Evolutionary conservation across 305 asterid species (phyloP).

Genomic region (Fraxinus dipetala): DNA sequence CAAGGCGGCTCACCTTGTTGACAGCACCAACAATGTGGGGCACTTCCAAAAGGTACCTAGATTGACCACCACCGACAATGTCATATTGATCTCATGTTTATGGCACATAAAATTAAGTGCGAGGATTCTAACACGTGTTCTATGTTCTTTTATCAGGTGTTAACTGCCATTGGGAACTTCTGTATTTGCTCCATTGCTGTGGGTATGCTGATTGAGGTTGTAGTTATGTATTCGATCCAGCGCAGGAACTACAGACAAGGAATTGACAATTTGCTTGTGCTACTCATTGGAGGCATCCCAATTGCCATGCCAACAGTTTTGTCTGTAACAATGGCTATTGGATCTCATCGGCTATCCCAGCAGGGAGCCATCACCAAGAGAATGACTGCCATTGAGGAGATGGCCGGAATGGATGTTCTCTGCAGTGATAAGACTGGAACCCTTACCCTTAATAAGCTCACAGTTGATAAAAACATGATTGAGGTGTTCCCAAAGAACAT

Average conservation of each 20-base stretch:
- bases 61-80: background rate
- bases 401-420: conserved; percentile 92
- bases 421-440: conserved; percentile 93
- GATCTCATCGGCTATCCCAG: conserved; percentile 71
- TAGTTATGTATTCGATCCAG: conserved; percentile 77
- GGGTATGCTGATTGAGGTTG: conserved; percentile 66
- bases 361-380: conserved; percentile 95
- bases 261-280: conserved; percentile 69
- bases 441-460: conserved; percentile 81
- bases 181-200: conserved; percentile 75
- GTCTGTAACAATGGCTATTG: conserved; percentile 90
- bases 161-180: conserved; percentile 82
- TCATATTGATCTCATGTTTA: background rate
- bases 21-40: conserved; percentile 78
- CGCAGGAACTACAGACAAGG: conserved; percentile 66
- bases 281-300: conserved; percentile 91
- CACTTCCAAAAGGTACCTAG: conserved; percentile 69
- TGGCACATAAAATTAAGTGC: background rate
- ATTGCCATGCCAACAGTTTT: conserved; percentile 90
- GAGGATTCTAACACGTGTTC: background rate
- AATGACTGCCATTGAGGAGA: conserved; percentile 92
- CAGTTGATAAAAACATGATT: conserved; percentile 60
- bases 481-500: conserved; percentile 58
- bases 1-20: conserved; percentile 85
- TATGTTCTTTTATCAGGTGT: conserved; percentile 40